Base-by-base conservation (phyloP, 2,329 filamentous ascomycete species). In the Neocatenulostroma microsporum region DNA sequence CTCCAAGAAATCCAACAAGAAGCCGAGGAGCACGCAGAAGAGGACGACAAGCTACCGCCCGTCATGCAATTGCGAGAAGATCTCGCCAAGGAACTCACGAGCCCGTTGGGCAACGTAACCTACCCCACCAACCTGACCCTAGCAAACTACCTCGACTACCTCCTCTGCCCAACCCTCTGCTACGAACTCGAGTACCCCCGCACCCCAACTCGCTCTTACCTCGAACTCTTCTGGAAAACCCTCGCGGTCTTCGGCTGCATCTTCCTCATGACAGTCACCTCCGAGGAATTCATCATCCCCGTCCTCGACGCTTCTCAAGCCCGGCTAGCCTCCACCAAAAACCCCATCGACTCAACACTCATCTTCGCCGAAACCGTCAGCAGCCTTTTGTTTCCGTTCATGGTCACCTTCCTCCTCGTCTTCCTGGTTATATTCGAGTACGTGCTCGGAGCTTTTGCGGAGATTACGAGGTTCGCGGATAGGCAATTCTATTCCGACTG, bases 351-450 rank as follows among this genome's bases (percentile, higher is more conserved):
- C 45, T 77, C 76, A 38, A 70, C 78, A 2, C 74, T 98, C 41
- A 79, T 95, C 47, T 72, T 98, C 17, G 78, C 84, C 19, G 91
- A 96, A 68, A 87, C 84, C 11, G 88, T 94, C 56, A 89, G 83
- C 39, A 80, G 84, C 70, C 76, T 98, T 13, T 74, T 98, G 15
- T 96, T 95, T 63, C 91, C 91, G 3, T 98, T 96, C 62, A 95
- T 95, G 85, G 73, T 96, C 44, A 94, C 82, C 3, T 93, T 96
- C 60, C 69, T 96, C 4, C 78, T 96, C 31, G 88, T 96, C 37
- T 98, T 98, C 68, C 78, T 98, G 40, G 87, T 95, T 61, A 96
- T 96, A 53, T 98, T 96, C 61, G 91, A 98, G 62, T 98, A 96
- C 62, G 75, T 94, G 9, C 76, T 96, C 21, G 91, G 89, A 40